phyloP scores from a whole-genome alignment of 1,284 basidiomycete species.

The Sanghuangporus sanghuang region DNA sequence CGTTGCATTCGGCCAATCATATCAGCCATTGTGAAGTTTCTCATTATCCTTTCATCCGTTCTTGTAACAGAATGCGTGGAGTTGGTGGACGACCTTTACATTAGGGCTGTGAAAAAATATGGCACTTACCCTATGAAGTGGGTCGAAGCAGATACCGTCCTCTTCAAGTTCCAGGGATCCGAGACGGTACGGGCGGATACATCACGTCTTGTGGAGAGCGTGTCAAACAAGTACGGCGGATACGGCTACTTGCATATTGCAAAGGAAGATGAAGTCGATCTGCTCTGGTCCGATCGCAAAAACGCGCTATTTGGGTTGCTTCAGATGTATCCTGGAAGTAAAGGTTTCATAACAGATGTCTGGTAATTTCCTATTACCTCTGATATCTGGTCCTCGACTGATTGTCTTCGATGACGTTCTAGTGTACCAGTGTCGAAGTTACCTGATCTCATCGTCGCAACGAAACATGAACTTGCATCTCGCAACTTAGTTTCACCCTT shows the following conservation, averaged over 20 bases:
- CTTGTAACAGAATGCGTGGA: constrained; percentile 67
- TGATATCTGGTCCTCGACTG: constrained; percentile 30
- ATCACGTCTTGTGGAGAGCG: constrained; percentile 50
- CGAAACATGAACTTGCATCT: constrained; percentile 68
- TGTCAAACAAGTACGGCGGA: constrained; percentile 67
- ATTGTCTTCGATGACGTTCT: constrained; percentile 30
- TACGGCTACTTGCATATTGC: constrained; percentile 71
- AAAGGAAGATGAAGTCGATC: constrained; percentile 71
- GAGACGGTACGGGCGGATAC: constrained; percentile 57
- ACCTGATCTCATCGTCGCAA: constrained; percentile 65
- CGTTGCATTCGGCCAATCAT: constrained; percentile 9
- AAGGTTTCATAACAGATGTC: constrained; percentile 86
- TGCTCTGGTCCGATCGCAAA: constrained; percentile 86
- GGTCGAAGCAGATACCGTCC: constrained; percentile 74
- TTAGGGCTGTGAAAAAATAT: constrained; percentile 70
- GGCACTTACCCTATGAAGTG: constrained; percentile 56
- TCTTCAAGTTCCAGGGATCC: constrained; percentile 87
- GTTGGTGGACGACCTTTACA: constrained; percentile 75
- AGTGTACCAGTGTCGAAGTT: constrained; percentile 79
- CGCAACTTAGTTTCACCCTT: constrained; percentile 65
- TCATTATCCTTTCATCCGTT: not conserved
- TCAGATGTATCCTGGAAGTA: constrained; percentile 55
- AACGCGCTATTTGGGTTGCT: constrained; percentile 76
- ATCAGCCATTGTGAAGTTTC: not conserved
- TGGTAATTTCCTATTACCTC: constrained; percentile 50